Evolutionary conservation across 805 yeast species (phyloP).

Genomic region (Torulaspora gathmanii): DNA sequence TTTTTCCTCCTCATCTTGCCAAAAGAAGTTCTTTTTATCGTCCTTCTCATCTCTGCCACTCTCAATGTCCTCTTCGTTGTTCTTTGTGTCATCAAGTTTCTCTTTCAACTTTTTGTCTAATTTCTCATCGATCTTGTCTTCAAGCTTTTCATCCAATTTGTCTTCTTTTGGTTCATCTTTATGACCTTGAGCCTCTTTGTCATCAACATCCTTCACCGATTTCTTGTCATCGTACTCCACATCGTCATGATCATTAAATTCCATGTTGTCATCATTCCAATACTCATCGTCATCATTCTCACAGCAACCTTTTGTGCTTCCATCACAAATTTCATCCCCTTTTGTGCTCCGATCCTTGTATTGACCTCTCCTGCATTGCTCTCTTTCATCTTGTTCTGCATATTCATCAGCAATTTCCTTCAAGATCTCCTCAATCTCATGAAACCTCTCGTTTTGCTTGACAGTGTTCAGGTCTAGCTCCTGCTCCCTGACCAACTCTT

Average conservation of each 20-base stretch:
- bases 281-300: slow-evolving; percentile 1
- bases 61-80: slow-evolving; percentile 1
- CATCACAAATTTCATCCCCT: background rate
- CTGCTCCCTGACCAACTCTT: slow-evolving; percentile 9
- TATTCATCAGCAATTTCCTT: slow-evolving; percentile 13
- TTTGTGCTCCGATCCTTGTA: background rate
- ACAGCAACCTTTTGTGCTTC: background rate
- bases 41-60: slow-evolving; percentile 1
- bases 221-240: background rate
- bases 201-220: background rate
- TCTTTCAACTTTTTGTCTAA: background rate
- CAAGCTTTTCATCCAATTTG: background rate
- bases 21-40: background rate
- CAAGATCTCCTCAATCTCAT: slow-evolving; percentile 12
- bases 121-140: background rate
- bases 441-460: slow-evolving; percentile 10
- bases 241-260: background rate
- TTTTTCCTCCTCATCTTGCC: background rate
- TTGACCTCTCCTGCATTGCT: background rate
- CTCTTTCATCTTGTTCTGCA: background rate
- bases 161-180: background rate
- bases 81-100: background rate
- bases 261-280: slow-evolving; percentile 1
- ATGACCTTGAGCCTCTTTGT: background rate
- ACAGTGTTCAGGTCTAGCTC: slow-evolving; percentile 5